Base-by-base conservation (phyloP, 371 early-diverging fungal genomes). In the Quaeritorhiza haematococci region DNA sequence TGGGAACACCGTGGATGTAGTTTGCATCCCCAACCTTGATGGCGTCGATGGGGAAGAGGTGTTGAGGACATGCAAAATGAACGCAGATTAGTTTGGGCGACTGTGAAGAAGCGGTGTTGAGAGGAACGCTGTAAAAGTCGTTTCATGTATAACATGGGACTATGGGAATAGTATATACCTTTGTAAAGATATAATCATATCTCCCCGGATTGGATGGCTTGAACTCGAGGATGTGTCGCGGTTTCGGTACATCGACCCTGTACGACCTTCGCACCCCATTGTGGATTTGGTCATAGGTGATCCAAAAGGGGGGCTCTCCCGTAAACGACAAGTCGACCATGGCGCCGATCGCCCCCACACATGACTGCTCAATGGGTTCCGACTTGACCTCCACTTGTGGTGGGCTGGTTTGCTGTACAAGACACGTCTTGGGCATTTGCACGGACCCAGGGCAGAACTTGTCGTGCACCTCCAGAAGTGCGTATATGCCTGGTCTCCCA, bases 261-360 rank as follows among this genome's bases (percentile, higher is more conserved):
- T n/a, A n/a, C n/a, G n/a, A n/a, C n/a, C n/a, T n/a, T n/a, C n/a
- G n/a, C n/a, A n/a, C n/a, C n/a, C n/a, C n/a, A n/a, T n/a, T n/a
- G n/a, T n/a, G n/a, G n/a, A 38, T 38, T 38, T 38, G 13, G 38
- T 65, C 67, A 46, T 64, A 68, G 19, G 67, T 66, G 24, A 72
- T 62, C 66, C 64, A 65, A 35, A 72, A 76, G 2, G 74, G 74
- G 30, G 73, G 67, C 32, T 69, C 68, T 2, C 77, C 77, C 28
- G 74, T 69, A 38, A 76, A 59, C 7, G 71, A 64, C 3, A 76
- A 44, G 53, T 72, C 69, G 32, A 72, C 64, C 10, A 51, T 44
- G 13, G 69, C 64, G 10, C 77, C 77, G n/a, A 74, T 62, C 8
- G 74, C 71, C 2, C 77, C 77, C 27, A 74, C 63, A 50, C 77